Evolutionary conservation across 805 yeast species (phyloP).

Genomic region (Maudiozyma serrabonitensis): DNA sequence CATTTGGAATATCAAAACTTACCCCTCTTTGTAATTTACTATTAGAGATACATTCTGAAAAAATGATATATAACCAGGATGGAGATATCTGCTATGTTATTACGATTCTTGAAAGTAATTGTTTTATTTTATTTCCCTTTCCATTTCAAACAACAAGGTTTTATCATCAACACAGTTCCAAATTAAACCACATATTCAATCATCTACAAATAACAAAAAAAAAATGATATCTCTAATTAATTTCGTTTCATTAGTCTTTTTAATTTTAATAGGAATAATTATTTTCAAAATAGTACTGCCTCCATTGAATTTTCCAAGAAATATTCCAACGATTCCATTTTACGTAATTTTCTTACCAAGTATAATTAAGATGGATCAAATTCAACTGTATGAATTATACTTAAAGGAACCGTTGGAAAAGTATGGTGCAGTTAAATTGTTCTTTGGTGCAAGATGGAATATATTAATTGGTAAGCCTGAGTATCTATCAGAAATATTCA

Average conservation of each 20-base stretch:
- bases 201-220: background rate
- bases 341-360: constrained; percentile 44
- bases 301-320: constrained; percentile 41
- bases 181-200: background rate
- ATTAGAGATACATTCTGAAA: no score
- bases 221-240: background rate
- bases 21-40: no score
- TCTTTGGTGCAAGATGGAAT: constrained; percentile 55
- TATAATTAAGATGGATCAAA: constrained; percentile 38
- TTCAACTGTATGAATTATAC: constrained; percentile 35
- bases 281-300: constrained; percentile 29
- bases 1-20: no score
- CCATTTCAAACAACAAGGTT: no score
- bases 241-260: background rate
- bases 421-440: constrained; percentile 49
- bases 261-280: background rate
- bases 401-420: constrained; percentile 37
- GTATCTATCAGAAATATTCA: constrained; percentile 36
- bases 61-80: no score
- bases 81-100: no score
- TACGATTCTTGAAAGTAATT: no score
- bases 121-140: no score
- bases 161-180: background rate
- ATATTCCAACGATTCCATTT: constrained; percentile 54
- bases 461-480: constrained; percentile 43